These are phyloP conservation scores for Coemansia sp. DNA, from an alignment of 192 early-diverging fungal species.

Conservation along the genomic window DNA sequence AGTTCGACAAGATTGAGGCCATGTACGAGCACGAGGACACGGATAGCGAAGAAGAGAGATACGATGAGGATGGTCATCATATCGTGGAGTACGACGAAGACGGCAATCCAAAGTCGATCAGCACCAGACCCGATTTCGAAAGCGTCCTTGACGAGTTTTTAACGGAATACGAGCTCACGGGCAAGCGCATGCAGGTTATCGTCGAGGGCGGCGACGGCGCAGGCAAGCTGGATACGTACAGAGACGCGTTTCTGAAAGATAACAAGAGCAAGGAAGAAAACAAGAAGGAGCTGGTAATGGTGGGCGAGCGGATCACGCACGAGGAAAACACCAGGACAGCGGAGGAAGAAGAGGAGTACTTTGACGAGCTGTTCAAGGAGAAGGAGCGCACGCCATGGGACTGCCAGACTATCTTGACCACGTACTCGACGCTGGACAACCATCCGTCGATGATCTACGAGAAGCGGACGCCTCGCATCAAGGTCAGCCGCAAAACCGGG, in stretches of 20 bases:
- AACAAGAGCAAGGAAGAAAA: slow-evolving; percentile 30
- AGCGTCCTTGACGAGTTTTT: slow-evolving; percentile 73
- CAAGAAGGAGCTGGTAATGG: slow-evolving; percentile 32
- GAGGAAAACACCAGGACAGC: slow-evolving; percentile 24
- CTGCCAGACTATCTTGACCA: slow-evolving; percentile 84
- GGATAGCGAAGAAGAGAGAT: slow-evolving; percentile 39
- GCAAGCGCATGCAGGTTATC: slow-evolving; percentile 62
- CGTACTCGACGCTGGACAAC: slow-evolving; percentile 94
- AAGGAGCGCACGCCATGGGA: slow-evolving; percentile 75
- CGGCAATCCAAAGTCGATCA: slow-evolving; percentile 52
- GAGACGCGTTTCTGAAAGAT: slow-evolving; percentile 53
- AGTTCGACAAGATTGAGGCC: slow-evolving; percentile 77
- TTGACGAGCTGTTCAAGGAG: slow-evolving; percentile 55
- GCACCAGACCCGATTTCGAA: slow-evolving; percentile 69
- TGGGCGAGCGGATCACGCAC: slow-evolving; percentile 28
- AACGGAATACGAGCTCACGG: slow-evolving; percentile 72
- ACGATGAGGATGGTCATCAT: slow-evolving; percentile 59
- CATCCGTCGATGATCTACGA: slow-evolving; percentile 82
- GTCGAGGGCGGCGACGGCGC: slow-evolving; percentile 62
- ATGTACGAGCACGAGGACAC: slow-evolving; percentile 39
- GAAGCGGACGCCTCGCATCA: slow-evolving; percentile 57
- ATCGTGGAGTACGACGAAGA: slow-evolving; percentile 56
- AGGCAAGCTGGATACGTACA: slow-evolving; percentile 61
- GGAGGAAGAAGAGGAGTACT: slow-evolving; percentile 49
- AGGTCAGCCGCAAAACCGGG: slow-evolving; percentile 68